A percentile compares a stretch with the other conserved stretches of the same genome.
Conservation (phyloP, 805 yeast genomes). For the Myxozyma vanderwaltii region DNA sequence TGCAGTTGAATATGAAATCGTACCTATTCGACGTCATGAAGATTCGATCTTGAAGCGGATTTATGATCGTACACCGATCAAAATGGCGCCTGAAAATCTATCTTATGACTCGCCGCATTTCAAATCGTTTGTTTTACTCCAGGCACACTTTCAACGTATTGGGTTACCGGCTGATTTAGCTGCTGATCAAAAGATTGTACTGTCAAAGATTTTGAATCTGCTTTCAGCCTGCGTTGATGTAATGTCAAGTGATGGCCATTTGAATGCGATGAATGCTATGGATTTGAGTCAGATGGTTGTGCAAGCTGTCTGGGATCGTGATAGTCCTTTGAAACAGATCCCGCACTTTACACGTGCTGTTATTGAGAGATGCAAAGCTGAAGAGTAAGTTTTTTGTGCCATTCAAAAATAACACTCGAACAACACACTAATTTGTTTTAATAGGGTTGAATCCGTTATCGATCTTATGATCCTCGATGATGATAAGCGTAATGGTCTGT, state of each 20-base stretch:
- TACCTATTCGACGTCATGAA: slow-evolving; percentile 69
- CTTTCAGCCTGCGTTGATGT: slow-evolving; percentile 73
- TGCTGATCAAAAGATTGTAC: slow-evolving; percentile 56
- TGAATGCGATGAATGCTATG: slow-evolving; percentile 80
- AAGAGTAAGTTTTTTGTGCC: slow-evolving; percentile 30
- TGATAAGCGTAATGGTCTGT: slow-evolving; percentile 59
- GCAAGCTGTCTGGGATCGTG: slow-evolving; percentile 84
- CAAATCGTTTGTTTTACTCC: slow-evolving; percentile 74
- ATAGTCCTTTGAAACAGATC: slow-evolving; percentile 75
- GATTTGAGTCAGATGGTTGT: slow-evolving; percentile 85
- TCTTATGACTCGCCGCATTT: slow-evolving; percentile 55
- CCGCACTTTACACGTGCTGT: slow-evolving; percentile 63
- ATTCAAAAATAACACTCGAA: neutral
- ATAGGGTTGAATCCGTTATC: slow-evolving; percentile 67
- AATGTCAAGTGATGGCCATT: slow-evolving; percentile 74
- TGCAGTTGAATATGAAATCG: slow-evolving; percentile 68
- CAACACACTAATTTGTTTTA: neutral
- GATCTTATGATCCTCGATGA: slow-evolving; percentile 79
- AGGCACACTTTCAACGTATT: slow-evolving; percentile 76
- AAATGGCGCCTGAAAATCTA: slow-evolving; percentile 44
- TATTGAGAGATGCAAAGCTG: slow-evolving; percentile 55
- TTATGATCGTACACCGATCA: slow-evolving; percentile 65
- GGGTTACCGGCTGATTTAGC: slow-evolving; percentile 62
- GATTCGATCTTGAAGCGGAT: slow-evolving; percentile 51
- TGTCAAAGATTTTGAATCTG: slow-evolving; percentile 54